These are phyloP conservation scores for Iris macrosiphon DNA, from an alignment of 106 monocot genomes.

Conservation along the genomic window DNA sequence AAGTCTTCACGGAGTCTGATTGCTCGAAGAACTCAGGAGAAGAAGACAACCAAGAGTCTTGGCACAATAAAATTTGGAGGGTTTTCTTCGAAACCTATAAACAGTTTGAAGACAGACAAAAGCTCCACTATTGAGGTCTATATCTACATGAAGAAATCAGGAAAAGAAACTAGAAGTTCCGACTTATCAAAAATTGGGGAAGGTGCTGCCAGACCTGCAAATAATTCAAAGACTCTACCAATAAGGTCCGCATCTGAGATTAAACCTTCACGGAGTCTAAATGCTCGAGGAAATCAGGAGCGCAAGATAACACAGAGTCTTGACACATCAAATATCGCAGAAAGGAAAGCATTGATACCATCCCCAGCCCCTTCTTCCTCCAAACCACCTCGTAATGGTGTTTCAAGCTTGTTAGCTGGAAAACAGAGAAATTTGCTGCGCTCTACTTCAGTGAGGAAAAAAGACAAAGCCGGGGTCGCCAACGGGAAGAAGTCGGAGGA, in stretches of 20 bases:
- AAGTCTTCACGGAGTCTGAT: slow-evolving; percentile 6
- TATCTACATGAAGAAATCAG: too few species aligned
- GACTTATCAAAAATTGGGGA: background rate
- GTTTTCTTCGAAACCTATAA: too few species aligned
- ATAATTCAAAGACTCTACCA: too few species aligned
- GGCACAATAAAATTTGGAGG: background rate
- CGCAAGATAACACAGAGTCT: background rate
- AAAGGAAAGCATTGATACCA: slow-evolving; percentile 10
- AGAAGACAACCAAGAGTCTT: background rate
- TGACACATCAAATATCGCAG: slow-evolving; percentile 7
- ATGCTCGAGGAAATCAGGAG: slow-evolving; percentile 1
- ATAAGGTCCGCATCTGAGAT: background rate
- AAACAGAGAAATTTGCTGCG: background rate
- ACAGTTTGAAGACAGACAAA: too few species aligned
- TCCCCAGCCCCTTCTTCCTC: background rate
- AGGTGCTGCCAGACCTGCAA: too few species aligned
- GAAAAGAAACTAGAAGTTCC: background rate
- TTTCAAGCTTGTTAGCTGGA: background rate
- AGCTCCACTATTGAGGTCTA: too few species aligned
- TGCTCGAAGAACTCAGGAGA: slow-evolving; percentile 13
- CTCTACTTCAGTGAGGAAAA: background rate
- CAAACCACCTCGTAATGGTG: background rate
- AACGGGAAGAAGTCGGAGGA: background rate
- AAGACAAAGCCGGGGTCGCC: background rate
- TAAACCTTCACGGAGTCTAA: background rate